Conservation (phyloP, 352 stramenopile genomes). For the Peronospora destructor region DNA sequence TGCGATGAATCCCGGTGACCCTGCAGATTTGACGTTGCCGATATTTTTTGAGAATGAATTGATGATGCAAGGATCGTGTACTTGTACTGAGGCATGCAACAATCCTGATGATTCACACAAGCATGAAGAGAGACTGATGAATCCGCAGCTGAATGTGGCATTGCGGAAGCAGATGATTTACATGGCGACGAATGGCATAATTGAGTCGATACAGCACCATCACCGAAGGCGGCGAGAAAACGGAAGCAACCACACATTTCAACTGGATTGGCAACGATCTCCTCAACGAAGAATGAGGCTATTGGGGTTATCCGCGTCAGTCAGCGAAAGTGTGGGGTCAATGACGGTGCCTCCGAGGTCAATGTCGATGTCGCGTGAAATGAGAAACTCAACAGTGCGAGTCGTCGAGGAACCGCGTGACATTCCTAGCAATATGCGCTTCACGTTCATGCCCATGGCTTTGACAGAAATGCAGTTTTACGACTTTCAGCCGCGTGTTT, state of each 20-base stretch:
- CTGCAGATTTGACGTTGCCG: slow-evolving; percentile 5
- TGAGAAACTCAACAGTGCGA: slow-evolving; percentile 51
- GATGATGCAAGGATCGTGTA: slow-evolving; percentile 14
- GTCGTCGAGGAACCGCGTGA: slow-evolving; percentile 53
- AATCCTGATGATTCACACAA: slow-evolving; percentile 18
- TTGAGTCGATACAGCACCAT: slow-evolving; percentile 79
- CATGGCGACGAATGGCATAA: slow-evolving; percentile 84
- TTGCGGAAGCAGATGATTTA: slow-evolving; percentile 84
- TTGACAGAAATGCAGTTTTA: slow-evolving; percentile 86
- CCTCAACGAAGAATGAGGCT: slow-evolving; percentile 46
- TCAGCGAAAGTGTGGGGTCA: slow-evolving; percentile 24
- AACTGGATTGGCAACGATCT: slow-evolving; percentile 70
- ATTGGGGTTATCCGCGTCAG: slow-evolving; percentile 41
- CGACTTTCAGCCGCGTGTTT: slow-evolving; percentile 77
- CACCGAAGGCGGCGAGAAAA: slow-evolving; percentile 61
- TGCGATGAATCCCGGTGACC: slow-evolving; percentile 26
- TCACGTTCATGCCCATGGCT: slow-evolving; percentile 59
- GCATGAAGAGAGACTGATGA: slow-evolving; percentile 43
- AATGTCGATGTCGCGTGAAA: slow-evolving; percentile 23
- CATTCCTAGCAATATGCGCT: slow-evolving; percentile 34
- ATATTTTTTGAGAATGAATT: slow-evolving; percentile 12
- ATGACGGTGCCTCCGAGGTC: slow-evolving; percentile 29
- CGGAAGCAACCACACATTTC: slow-evolving; percentile 74
- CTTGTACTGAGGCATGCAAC: slow-evolving; percentile 18
- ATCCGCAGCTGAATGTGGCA: slow-evolving; percentile 81